Percentiles rank a stretch among this genome's conserved stretches.
Conservation (phyloP, 257 asterid species). For the Solanum tacnaense region DNA sequence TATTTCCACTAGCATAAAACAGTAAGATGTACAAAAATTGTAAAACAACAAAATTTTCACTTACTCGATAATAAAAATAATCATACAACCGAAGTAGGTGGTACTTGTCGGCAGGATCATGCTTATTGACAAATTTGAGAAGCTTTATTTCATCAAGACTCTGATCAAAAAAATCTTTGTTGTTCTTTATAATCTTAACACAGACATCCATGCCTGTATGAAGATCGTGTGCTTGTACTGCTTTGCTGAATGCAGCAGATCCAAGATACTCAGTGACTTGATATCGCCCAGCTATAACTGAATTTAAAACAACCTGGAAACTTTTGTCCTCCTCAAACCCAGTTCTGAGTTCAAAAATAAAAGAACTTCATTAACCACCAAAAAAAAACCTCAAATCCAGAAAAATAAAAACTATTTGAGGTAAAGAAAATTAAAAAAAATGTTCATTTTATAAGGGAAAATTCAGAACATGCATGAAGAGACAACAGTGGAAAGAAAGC, state of each 20-base stretch:
- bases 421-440: background rate
- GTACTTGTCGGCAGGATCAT: slow-evolving; percentile 23
- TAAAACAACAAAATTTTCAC: background rate
- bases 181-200: slow-evolving; percentile 22
- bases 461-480: background rate
- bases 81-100: slow-evolving; percentile 21
- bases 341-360: slow-evolving; percentile 8
- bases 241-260: slow-evolving; percentile 26
- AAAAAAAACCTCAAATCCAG: background rate
- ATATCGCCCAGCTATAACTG: slow-evolving; percentile 23
- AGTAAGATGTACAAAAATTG: background rate
- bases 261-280: slow-evolving; percentile 26
- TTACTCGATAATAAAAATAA: slow-evolving; percentile 20
- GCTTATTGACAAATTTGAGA: slow-evolving; percentile 23
- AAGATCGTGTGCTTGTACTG: slow-evolving; percentile 25
- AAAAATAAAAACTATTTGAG: background rate
- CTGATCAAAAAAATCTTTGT: slow-evolving; percentile 25
- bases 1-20: background rate
- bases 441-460: background rate
- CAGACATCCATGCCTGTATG: slow-evolving; percentile 23
- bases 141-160: slow-evolving; percentile 24
- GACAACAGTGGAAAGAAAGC: background rate
- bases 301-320: slow-evolving; percentile 17
- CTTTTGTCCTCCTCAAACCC: slow-evolving; percentile 24
- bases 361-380: background rate